Percentiles rank a stretch among this genome's conserved stretches.
Evolutionary conservation across 495 filamentous ascomycete genomes (phyloP).

Genomic region (Hyaloscypha variabilis): DNA sequence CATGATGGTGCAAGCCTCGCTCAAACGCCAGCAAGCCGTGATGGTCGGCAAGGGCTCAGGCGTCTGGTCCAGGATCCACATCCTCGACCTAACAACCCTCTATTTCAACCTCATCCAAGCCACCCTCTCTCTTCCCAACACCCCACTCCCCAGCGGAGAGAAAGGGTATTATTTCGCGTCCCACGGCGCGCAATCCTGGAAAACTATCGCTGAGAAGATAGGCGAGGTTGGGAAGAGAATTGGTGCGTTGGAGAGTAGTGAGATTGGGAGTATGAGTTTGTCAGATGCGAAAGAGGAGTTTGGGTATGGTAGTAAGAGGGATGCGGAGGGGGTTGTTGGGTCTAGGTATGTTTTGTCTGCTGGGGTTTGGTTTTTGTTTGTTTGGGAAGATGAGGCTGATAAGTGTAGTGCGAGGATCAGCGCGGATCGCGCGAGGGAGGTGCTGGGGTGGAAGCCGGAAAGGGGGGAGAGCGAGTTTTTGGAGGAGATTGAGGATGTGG

Average conservation of each 20-base stretch:
- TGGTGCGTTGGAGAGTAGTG: conserved; percentile 14
- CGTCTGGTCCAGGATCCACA: conserved; percentile 50
- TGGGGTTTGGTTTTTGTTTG: not conserved
- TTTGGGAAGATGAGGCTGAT: not conserved
- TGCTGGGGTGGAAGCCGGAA: conserved; percentile 19
- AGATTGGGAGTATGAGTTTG: conserved; percentile 8
- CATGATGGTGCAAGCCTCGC: conserved; percentile 27
- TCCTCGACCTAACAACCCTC: conserved; percentile 46
- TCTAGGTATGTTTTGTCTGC: conserved; percentile 21
- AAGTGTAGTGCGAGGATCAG: conserved; percentile 14
- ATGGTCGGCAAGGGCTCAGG: conserved; percentile 44
- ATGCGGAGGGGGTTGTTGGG: conserved; percentile 21
- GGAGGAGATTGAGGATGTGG: conserved; percentile 20
- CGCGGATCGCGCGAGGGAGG: conserved; percentile 16
- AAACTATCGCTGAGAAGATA: conserved; percentile 15
- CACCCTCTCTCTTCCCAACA: conserved; percentile 15
- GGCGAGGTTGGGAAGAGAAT: conserved; percentile 7
- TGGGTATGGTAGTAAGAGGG: conserved; percentile 29
- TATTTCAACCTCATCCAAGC: conserved; percentile 32
- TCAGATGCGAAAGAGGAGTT: conserved; percentile 29
- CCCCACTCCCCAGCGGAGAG: conserved; percentile 41
- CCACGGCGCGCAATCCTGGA: conserved; percentile 44
- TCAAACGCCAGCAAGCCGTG: conserved; percentile 33
- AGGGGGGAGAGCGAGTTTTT: conserved; percentile 14
- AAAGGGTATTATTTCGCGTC: conserved; percentile 48